Conservation (phyloP, 2,329 filamentous ascomycete species). For the Passalora sequoiae region DNA sequence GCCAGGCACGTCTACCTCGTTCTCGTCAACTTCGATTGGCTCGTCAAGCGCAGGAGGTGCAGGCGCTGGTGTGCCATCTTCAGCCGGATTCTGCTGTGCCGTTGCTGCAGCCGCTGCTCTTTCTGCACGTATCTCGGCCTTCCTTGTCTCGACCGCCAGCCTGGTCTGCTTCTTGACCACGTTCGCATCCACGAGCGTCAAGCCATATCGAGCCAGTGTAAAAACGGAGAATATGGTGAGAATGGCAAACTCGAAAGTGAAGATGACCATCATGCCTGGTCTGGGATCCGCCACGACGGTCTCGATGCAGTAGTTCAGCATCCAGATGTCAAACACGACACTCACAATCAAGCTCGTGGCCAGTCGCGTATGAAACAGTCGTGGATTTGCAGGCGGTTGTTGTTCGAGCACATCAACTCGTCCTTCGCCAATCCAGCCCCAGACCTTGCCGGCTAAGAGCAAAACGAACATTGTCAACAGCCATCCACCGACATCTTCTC, state of each 20-base stretch:
- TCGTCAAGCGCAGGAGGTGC: slow-evolving; percentile 56
- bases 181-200: slow-evolving; percentile 71
- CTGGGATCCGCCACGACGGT: slow-evolving; percentile 80
- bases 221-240: slow-evolving; percentile 74
- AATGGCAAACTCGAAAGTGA: slow-evolving; percentile 94
- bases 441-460: slow-evolving; percentile 88
- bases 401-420: slow-evolving; percentile 92
- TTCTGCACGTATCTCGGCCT: slow-evolving; percentile 56
- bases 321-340: slow-evolving; percentile 69
- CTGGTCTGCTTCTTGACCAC: slow-evolving; percentile 70
- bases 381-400: slow-evolving; percentile 83
- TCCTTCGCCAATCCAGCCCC: slow-evolving; percentile 97
- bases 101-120: slow-evolving; percentile 46
- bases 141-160: slow-evolving; percentile 62
- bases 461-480: slow-evolving; percentile 95
- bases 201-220: slow-evolving; percentile 69
- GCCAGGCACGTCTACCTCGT: slow-evolving; percentile 89
- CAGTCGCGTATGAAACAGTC: slow-evolving; percentile 79
- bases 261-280: slow-evolving; percentile 99
- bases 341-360: slow-evolving; percentile 73
- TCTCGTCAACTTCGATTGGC: slow-evolving; percentile 69
- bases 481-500: slow-evolving; percentile 89
- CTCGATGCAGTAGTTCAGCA: slow-evolving; percentile 75
- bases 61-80: slow-evolving; percentile 32
- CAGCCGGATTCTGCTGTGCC: slow-evolving; percentile 26